Conservation (phyloP, 257 asterid genomes). For the Petrea volubilis region DNA sequence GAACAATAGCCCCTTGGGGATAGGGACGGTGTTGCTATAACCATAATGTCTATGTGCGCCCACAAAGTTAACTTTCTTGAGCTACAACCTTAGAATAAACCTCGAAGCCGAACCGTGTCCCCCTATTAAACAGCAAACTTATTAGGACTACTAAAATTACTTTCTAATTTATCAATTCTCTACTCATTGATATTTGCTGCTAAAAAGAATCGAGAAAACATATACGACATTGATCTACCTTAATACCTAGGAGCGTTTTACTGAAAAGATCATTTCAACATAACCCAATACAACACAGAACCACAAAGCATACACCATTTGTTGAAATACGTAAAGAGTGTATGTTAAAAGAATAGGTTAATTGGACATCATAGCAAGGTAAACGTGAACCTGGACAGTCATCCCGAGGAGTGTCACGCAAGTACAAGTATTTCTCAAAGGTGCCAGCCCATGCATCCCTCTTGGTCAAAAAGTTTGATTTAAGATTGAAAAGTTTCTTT, state of each 20-base stretch:
- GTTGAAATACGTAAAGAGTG: background rate
- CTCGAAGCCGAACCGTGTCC: too few species aligned
- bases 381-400: conserved; percentile 86
- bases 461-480: conserved; percentile 83
- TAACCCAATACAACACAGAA: too few species aligned
- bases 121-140: background rate
- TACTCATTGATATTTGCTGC: background rate
- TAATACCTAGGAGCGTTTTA: background rate
- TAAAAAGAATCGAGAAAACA: conserved; percentile 13
- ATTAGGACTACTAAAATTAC: background rate
- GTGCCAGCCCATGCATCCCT: conserved; percentile 99
- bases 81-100: too few species aligned
- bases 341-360: background rate
- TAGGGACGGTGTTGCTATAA: too few species aligned
- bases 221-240: background rate
- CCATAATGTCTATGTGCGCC: too few species aligned
- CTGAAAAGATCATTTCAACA: background rate
- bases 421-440: conserved; percentile 65
- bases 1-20: too few species aligned
- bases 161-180: background rate
- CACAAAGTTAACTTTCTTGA: too few species aligned
- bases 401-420: conserved; percentile 81
- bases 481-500: conserved; percentile 81
- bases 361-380: conserved; percentile 5
- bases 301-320: background rate